These are phyloP conservation scores for Candida oleophila DNA, from an alignment of 805 yeast species.

Conservation along the genomic window DNA sequence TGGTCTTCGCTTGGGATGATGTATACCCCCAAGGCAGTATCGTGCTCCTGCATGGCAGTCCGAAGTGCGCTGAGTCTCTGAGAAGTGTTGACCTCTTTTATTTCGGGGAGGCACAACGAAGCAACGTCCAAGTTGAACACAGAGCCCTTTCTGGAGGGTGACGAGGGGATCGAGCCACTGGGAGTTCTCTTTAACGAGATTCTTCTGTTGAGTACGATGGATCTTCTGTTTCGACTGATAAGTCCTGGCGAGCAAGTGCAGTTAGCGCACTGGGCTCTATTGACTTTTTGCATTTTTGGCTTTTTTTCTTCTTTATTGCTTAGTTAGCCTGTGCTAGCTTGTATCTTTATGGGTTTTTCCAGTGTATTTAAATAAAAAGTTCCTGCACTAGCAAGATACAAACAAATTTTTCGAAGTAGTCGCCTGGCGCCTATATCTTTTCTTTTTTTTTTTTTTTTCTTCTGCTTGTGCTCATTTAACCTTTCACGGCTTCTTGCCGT, in stretches of 20 bases:
- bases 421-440: too few relatives aligned
- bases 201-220: constrained; percentile 51
- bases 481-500: neutral
- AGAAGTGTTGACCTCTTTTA: constrained; percentile 59
- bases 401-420: neutral
- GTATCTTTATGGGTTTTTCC: neutral
- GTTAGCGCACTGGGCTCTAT: constrained; percentile 56
- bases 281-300: constrained; percentile 20
- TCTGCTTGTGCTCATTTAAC: neutral
- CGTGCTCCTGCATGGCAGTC: constrained; percentile 45
- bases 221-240: constrained; percentile 63
- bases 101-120: constrained; percentile 40
- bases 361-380: neutral
- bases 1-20: constrained; percentile 62
- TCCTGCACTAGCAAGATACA: too few relatives aligned
- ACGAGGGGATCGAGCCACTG: constrained; percentile 21
- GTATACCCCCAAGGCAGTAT: constrained; percentile 45
- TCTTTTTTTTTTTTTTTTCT: neutral
- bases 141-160: constrained; percentile 38
- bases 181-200: constrained; percentile 28
- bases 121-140: constrained; percentile 43
- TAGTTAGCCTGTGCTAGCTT: neutral
- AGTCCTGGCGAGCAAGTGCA: constrained; percentile 87
- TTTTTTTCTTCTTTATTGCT: too few relatives aligned
- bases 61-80: constrained; percentile 63